Evolutionary conservation across 306 rosid genomes (phyloP).

Genomic region (Cicer bijugum): DNA sequence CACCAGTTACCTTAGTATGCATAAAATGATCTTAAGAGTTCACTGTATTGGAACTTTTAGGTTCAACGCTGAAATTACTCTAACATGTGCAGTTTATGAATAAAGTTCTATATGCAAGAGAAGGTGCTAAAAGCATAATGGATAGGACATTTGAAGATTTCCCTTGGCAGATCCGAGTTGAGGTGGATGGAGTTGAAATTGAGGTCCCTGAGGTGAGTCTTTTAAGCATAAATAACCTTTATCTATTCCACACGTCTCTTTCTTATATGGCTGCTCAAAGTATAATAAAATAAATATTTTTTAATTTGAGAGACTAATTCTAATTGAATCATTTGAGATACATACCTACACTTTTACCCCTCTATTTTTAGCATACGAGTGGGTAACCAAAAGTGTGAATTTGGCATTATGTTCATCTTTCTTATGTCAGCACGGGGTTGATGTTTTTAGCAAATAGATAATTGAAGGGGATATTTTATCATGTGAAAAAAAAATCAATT

Average conservation of each 20-base stretch:
- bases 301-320: conserved; percentile 26
- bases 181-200: conserved; percentile 94
- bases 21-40: conserved; percentile 29
- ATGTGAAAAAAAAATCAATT: conserved; percentile 9
- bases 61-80: conserved; percentile 39
- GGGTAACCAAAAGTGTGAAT: conserved; percentile 8
- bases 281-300: neutral
- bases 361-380: neutral
- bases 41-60: conserved; percentile 19
- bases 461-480: conserved; percentile 3
- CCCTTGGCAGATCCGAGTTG: conserved; percentile 90
- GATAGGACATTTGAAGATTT: conserved; percentile 95
- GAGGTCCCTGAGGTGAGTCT: conserved; percentile 97
- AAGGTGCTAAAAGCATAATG: conserved; percentile 94
- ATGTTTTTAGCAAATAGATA: conserved; percentile 9
- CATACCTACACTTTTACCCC: conserved; percentile 6
- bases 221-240: conserved; percentile 19
- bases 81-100: conserved; percentile 88
- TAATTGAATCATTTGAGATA: conserved; percentile 29
- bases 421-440: conserved; percentile 4
- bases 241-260: conserved; percentile 12
- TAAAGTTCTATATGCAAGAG: conserved; percentile 98
- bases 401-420: conserved; percentile 17
- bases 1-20: conserved; percentile 38
- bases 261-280: conserved; percentile 1